Percentiles rank a stretch among this genome's conserved stretches.
These are phyloP conservation scores for Tephrocybe sp. DNA, from an alignment of 768 basidiomycete species.

Conservation along the genomic window DNA sequence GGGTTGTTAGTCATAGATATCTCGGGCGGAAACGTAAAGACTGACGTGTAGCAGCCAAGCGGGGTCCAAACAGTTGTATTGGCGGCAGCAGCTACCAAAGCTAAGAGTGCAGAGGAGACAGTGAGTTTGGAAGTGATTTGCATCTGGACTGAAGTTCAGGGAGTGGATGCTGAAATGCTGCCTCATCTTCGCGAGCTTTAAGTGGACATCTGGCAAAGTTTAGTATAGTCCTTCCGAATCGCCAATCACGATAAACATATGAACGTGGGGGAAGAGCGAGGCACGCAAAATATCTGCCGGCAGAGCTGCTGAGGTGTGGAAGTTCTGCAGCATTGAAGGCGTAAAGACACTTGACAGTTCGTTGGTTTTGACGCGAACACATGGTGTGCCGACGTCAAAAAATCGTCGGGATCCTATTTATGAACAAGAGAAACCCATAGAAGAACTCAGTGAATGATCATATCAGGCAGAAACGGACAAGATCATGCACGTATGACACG, in stretches of 20 bases:
- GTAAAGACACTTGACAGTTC: conserved; percentile 1
- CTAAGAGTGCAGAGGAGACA: neutral
- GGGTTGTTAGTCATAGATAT: neutral
- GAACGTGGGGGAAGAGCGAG: conserved; percentile 2
- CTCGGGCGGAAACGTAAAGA: neutral
- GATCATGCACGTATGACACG: conserved; percentile 6
- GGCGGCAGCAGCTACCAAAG: conserved; percentile 3
- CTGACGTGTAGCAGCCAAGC: conserved; percentile 10
- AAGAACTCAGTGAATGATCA: conserved; percentile 2
- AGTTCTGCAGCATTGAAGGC: neutral
- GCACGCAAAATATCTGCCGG: neutral
- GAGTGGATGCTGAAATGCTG: neutral
- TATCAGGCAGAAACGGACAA: conserved; percentile 2
- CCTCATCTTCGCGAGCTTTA: neutral
- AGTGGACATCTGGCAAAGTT: neutral
- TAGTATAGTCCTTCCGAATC: neutral
- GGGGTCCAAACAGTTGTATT: conserved; percentile 3
- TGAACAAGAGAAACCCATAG: neutral
- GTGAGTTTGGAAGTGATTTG: neutral
- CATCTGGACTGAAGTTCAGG: neutral
- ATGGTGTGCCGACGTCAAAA: neutral
- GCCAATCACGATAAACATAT: conserved; percentile 4
- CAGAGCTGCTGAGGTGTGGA: neutral
- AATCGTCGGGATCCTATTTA: neutral
- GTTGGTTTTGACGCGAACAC: neutral